Conservation (phyloP, 768 basidiomycete genomes). For the Melanogaster broomeanus region DNA sequence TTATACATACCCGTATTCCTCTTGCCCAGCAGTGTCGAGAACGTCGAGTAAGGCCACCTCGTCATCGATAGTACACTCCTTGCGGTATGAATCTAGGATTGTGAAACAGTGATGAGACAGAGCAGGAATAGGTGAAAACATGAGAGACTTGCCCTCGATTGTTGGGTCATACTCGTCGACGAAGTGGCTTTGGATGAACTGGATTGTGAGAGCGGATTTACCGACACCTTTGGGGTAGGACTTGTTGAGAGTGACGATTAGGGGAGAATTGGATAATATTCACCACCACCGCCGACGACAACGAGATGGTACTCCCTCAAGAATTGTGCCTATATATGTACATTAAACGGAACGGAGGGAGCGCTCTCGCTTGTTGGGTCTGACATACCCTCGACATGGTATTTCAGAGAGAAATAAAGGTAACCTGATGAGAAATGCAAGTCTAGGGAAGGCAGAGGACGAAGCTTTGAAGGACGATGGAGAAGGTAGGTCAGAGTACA, state of each 20-base stretch:
- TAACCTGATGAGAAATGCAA: not conserved
- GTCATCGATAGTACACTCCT: slow-evolving; percentile 97
- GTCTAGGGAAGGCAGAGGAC: not conserved
- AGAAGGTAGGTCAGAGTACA: slow-evolving; percentile 9
- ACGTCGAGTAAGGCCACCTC: slow-evolving; percentile 97
- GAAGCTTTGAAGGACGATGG: slow-evolving; percentile 6
- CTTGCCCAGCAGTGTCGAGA: slow-evolving; percentile 96
- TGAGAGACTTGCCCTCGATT: slow-evolving; percentile 69
- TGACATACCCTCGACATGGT: slow-evolving; percentile 34
- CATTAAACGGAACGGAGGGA: not conserved
- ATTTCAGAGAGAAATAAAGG: slow-evolving; percentile 4
- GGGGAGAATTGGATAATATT: slow-evolving; percentile 38
- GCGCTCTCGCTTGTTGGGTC: not conserved
- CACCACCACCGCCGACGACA: slow-evolving; percentile 97
- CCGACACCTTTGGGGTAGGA: slow-evolving; percentile 41
- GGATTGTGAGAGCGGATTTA: slow-evolving; percentile 94
- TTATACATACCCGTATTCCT: slow-evolving; percentile 87
- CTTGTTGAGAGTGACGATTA: not conserved
- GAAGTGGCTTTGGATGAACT: slow-evolving; percentile 96
- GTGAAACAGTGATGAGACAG: not conserved
- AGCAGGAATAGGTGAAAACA: not conserved
- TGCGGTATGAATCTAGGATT: slow-evolving; percentile 90
- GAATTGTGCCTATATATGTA: slow-evolving; percentile 67
- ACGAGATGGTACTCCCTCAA: slow-evolving; percentile 98
- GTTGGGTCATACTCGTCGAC: slow-evolving; percentile 95